Evolutionary conservation across 2,329 filamentous ascomycete genomes (phyloP), one percentile per base, ranked within the genome.

Genomic region (Monilinia fructicola): DNA sequence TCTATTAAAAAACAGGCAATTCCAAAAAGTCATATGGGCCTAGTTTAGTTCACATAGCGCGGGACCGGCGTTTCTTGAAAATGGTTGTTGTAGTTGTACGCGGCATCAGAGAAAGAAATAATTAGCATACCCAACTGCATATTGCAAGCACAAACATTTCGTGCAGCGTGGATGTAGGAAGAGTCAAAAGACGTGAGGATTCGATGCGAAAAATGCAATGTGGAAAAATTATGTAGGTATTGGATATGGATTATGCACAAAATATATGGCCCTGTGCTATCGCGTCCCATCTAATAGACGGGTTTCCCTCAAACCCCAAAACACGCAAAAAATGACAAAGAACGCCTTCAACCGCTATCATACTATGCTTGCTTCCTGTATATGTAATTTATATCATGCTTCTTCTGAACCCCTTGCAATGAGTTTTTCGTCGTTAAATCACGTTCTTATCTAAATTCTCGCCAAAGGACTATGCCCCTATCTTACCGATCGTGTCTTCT

Each of bases 51-150:
- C 44, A 46, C 44, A 50, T 50, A 50, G 58, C 44, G 50, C 18
- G 42, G 44, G 9, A 14, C 12, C 44, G 44, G 58, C 44, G 21
- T 50, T 50, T n/a, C 38, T 50, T 26, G n/a, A 50, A 9, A 48
- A 40, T 31, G 44, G n/a, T 61, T 61, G n/a, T 61, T 61, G 44
- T 50, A 26, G 23, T 50, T 23, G 21, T 48, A 60, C 21, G 35
- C 21, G 35, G 44, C 9, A 50, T 31, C 26, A 26, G 31, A 50
- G 42, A 23, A 38, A 38, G 28, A 38, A 16, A 26, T 40, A 31
- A 40, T 38, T 50, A 61, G 35, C 18, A 61, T 50, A 46, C 23
- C 23, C 38, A 50, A n/a, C 44, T 61, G 31, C 44, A 61, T 23
- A 50, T 21, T 3, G 2, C 28, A 18, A 48, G 11, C 16, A 12